These are phyloP conservation scores for Bothia castanella DNA, from an alignment of 1,284 basidiomycete genomes.

Conservation along the genomic window DNA sequence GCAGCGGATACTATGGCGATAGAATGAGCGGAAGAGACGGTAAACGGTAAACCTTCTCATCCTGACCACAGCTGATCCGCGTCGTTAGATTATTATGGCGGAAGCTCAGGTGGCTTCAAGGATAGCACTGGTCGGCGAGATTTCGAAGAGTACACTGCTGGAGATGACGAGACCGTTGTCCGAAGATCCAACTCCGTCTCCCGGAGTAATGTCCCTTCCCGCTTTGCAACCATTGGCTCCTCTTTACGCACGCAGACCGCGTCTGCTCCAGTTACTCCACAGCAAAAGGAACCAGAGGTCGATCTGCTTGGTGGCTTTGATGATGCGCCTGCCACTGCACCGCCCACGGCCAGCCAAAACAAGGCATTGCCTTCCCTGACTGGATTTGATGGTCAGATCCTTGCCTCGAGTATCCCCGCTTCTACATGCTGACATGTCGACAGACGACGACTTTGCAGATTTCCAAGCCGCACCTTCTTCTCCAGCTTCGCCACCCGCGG, in stretches of 20 bases:
- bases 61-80: conserved; percentile 20
- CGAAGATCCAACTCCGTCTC: conserved; percentile 40
- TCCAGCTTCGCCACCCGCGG: conserved; percentile 30
- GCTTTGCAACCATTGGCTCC: conserved; percentile 19
- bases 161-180: conserved; percentile 73
- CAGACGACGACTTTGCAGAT: conserved; percentile 88
- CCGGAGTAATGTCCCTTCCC: conserved; percentile 18
- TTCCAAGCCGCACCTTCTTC: conserved; percentile 77
- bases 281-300: conserved; percentile 50
- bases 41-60: conserved; percentile 16
- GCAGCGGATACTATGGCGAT: conserved; percentile 40
- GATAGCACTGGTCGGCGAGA: conserved; percentile 53
- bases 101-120: conserved; percentile 53
- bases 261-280: conserved; percentile 42
- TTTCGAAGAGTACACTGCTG: conserved; percentile 96
- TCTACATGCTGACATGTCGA: conserved; percentile 13
- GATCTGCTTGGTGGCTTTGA: conserved; percentile 77
- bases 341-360: conserved; percentile 41
- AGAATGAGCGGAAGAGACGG: conserved; percentile 42
- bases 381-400: conserved; percentile 21
- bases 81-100: conserved; percentile 39
- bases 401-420: background rate
- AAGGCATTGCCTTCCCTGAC: conserved; percentile 55
- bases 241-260: conserved; percentile 31
- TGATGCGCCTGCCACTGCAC: conserved; percentile 43